phyloP scores from a whole-genome alignment of 305 asterid species.

The Fraxinus latifolia region DNA sequence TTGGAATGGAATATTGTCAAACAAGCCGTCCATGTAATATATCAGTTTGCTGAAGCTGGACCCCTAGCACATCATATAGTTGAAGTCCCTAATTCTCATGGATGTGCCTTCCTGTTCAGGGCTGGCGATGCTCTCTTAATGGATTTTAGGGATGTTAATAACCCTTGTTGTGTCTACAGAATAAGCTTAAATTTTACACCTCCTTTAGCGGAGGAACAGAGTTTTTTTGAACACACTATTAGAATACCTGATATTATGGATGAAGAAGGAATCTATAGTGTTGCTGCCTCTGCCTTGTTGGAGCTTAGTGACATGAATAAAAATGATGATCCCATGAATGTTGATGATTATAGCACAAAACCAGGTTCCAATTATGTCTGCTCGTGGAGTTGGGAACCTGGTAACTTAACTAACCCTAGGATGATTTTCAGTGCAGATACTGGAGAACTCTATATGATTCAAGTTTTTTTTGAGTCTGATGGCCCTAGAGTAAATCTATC shows the following conservation, averaged over 20 bases:
- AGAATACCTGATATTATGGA: slow-evolving; percentile 78
- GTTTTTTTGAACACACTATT: slow-evolving; percentile 42
- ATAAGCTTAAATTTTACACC: slow-evolving; percentile 66
- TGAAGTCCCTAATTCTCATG: slow-evolving; percentile 81
- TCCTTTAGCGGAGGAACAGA: slow-evolving; percentile 52
- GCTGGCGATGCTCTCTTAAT: slow-evolving; percentile 82
- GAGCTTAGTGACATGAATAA: slow-evolving; percentile 86
- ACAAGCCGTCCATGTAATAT: slow-evolving; percentile 57
- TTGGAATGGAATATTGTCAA: slow-evolving; percentile 75
- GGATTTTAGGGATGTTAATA: slow-evolving; percentile 75
- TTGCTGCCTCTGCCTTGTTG: slow-evolving; percentile 95
- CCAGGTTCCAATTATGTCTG: slow-evolving; percentile 74
- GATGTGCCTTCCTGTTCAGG: slow-evolving; percentile 80
- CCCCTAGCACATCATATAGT: slow-evolving; percentile 79
- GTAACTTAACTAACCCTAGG: slow-evolving; percentile 45
- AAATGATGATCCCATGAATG: slow-evolving; percentile 80
- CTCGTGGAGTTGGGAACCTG: slow-evolving; percentile 97
- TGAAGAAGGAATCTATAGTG: slow-evolving; percentile 76
- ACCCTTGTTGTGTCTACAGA: slow-evolving; percentile 63
- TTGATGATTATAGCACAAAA: slow-evolving; percentile 61
- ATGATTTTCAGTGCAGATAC: slow-evolving; percentile 83
- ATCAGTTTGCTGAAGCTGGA: slow-evolving; percentile 79
- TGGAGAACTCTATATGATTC: slow-evolving; percentile 78
- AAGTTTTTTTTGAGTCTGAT: slow-evolving; percentile 58
- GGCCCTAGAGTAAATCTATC: slow-evolving; percentile 64